Percentiles rank a stretch among this genome's conserved stretches.
These are phyloP conservation scores for Fusarium annulatum DNA, from an alignment of 2,329 filamentous ascomycete genomes.

Conservation along the genomic window DNA sequence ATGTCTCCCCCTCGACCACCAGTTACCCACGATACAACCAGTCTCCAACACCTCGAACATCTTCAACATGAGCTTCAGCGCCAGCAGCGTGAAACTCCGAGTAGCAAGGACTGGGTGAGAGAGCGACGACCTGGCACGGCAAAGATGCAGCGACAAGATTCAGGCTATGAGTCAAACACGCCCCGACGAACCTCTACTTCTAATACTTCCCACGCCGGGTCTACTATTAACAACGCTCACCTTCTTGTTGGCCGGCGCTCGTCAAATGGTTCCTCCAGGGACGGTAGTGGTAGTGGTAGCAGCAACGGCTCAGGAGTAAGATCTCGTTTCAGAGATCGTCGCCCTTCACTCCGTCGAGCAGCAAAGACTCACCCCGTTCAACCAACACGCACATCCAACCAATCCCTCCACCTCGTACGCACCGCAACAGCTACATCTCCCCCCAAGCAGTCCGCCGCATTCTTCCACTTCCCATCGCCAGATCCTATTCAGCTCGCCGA, in stretches of 20 bases:
- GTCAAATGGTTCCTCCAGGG: slow-evolving; percentile 49
- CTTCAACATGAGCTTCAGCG: slow-evolving; percentile 38
- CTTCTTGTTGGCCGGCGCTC: slow-evolving; percentile 48
- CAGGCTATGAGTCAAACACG: slow-evolving; percentile 66
- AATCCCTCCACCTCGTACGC: slow-evolving; percentile 51
- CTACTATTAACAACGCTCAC: slow-evolving; percentile 37
- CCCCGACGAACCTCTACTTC: slow-evolving; percentile 53
- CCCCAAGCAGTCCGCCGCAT: slow-evolving; percentile 48
- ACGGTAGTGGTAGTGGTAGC: neutral
- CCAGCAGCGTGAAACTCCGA: slow-evolving; percentile 32
- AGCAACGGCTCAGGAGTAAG: slow-evolving; percentile 32
- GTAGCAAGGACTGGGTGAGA: slow-evolving; percentile 33
- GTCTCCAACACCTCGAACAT: slow-evolving; percentile 36
- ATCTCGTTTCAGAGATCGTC: slow-evolving; percentile 53
- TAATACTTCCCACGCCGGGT: slow-evolving; percentile 43
- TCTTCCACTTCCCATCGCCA: slow-evolving; percentile 63
- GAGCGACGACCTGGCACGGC: slow-evolving; percentile 46
- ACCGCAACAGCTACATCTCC: slow-evolving; percentile 44
- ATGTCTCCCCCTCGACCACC: slow-evolving; percentile 44
- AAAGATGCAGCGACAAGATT: slow-evolving; percentile 67
- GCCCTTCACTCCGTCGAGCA: slow-evolving; percentile 57
- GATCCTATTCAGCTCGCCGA: slow-evolving; percentile 51
- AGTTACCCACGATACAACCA: slow-evolving; percentile 38
- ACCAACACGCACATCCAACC: slow-evolving; percentile 44
- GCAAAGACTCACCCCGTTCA: slow-evolving; percentile 50